Base-by-base conservation (phyloP, 805 yeast genomes). In the Starmerella roubikii region DNA sequence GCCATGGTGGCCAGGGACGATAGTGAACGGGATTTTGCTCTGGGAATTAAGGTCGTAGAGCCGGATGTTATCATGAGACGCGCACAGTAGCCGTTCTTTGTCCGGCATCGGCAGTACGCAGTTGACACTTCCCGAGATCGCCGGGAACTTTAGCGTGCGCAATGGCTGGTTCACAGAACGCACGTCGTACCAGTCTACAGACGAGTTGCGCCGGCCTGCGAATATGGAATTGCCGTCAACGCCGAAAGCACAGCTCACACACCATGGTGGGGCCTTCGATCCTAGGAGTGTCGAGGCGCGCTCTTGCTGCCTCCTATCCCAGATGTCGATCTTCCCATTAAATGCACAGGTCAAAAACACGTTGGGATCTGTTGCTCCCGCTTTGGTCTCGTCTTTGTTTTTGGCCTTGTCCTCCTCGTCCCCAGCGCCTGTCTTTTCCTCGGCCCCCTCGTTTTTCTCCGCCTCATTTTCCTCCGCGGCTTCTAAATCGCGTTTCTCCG, bases 1-100 rank as follows among this genome's bases (percentile, higher is more conserved):
- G 35, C 98, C 97, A 54, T 83, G 94, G 57, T 91, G 97, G 1
- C 98, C 97, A 0, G 98, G 95, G 10, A 91, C 70, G 50, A 93
- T 86, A 56, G 78, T 68, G 54, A 88, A 91, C 15, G 96, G 96
- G 8, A 78, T 53, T 12, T 49, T 51, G 13, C 48, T 41, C 52
- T 47, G 42, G 52, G 47, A 67, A 59, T 54, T 45, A 42, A 85
- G 65, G 53, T 91, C 93, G 60, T 84, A 91, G 22, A 91, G 61
- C 51, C 98, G 67, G 27, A 91, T 76, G 53, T 91, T 91, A 55
- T 91, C 98, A 48, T 69, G 71, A 2, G 94, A 86, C 0, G 93
- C 97, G 57, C 94, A 84, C 13, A 91, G 61, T 9, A 91, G 50
- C 54, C 81, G 88, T 45, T 76, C 68, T 35, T 72, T 74, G 53